A percentile compares a stretch with the other conserved stretches of the same genome.
phyloP scores from a whole-genome alignment of 306 rosid species.

The Cucumis melo region DNA sequence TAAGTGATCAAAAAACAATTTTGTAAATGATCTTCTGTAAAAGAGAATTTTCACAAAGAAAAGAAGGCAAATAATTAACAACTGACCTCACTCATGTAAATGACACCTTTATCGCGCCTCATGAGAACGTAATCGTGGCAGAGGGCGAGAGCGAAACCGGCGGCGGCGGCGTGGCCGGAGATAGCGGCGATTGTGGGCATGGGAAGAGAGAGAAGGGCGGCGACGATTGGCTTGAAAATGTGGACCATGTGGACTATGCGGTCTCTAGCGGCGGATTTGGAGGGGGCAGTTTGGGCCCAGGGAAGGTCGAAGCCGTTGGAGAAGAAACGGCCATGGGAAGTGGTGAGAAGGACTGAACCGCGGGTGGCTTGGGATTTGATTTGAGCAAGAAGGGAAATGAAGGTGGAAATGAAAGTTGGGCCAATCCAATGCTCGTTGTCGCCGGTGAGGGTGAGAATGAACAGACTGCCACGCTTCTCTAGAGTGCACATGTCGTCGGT shows the following conservation, averaged over 20 bases:
- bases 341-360: conserved; percentile 63
- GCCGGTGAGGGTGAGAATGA: conserved; percentile 45
- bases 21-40: too few species aligned
- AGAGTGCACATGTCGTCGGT: neutral
- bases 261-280: conserved; percentile 19
- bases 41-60: too few species aligned
- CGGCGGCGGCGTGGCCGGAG: conserved; percentile 55
- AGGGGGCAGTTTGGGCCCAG: conserved; percentile 42
- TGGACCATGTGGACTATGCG: conserved; percentile 19
- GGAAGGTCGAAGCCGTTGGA: conserved; percentile 68
- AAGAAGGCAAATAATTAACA: too few species aligned
- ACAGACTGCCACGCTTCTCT: conserved; percentile 46
- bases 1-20: too few species aligned
- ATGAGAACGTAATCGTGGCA: conserved; percentile 53
- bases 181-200: conserved; percentile 71
- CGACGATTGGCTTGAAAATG: conserved; percentile 33
- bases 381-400: conserved; percentile 30
- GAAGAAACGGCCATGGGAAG: conserved; percentile 52
- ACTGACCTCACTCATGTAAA: conserved; percentile 59
- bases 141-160: conserved; percentile 42
- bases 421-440: conserved; percentile 43
- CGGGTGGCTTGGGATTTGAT: conserved; percentile 33
- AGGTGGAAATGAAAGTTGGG: conserved; percentile 33
- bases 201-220: conserved; percentile 50
- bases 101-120: conserved; percentile 48